phyloP scores from a whole-genome alignment of 163 green algal genomes.

The Coccomyxa subellipsoidea region DNA sequence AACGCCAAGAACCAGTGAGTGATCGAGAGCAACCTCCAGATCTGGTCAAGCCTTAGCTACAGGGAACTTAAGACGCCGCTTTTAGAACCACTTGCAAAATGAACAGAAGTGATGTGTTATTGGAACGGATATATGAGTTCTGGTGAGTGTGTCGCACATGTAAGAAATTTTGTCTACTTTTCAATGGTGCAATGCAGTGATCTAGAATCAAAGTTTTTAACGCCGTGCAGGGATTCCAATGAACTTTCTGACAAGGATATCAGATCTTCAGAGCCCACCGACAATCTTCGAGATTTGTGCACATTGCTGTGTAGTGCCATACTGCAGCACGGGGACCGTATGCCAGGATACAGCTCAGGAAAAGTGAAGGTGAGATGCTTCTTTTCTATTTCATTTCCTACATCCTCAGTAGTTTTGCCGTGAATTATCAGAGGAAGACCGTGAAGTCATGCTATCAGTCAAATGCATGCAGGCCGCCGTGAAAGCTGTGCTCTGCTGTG shows the following conservation, averaged over 20 bases:
- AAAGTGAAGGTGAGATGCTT: neutral
- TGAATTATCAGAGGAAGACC: neutral
- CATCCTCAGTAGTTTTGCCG: neutral
- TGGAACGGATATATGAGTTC: neutral
- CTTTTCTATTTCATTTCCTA: too few relatives aligned
- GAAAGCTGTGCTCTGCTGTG: neutral
- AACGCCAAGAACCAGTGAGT: neutral
- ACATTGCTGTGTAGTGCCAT: neutral
- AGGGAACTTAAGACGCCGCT: too few relatives aligned
- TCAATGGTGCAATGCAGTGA: neutral
- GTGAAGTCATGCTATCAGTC: neutral
- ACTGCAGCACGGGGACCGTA: neutral
- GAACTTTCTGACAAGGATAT: neutral
- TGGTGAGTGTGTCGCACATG: neutral
- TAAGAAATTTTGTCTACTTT: too few relatives aligned
- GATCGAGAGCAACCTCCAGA: neutral
- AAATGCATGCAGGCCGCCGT: neutral
- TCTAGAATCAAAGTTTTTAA: neutral
- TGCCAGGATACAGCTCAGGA: neutral
- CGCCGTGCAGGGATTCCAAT: neutral
- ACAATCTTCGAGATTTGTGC: neutral
- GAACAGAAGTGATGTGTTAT: neutral
- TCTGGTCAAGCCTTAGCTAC: too few relatives aligned
- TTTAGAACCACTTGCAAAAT: too few relatives aligned
- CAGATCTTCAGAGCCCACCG: neutral